Conservation (phyloP, 345 rosid genomes). For the Raphanus raphanistrum region DNA sequence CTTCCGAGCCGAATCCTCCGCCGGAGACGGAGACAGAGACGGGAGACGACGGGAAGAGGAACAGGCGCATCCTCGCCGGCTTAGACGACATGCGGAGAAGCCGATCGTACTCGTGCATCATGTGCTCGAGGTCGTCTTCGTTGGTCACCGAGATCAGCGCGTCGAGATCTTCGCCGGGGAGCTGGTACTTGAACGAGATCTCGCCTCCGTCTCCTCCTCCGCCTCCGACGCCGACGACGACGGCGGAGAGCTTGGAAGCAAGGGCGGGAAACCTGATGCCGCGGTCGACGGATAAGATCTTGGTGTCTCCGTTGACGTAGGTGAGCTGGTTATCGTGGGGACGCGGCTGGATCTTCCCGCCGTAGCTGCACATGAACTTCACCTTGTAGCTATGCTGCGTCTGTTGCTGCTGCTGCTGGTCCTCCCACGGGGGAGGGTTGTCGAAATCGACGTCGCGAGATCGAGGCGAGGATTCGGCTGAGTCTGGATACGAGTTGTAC, state of each 20-base stretch:
- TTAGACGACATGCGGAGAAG: conserved; percentile 60
- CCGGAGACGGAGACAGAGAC: neutral
- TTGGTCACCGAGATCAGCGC: conserved; percentile 88
- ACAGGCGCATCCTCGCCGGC: conserved; percentile 87
- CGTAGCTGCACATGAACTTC: conserved; percentile 91
- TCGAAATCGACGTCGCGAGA: conserved; percentile 87
- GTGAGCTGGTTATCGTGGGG: conserved; percentile 92
- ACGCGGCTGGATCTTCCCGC: conserved; percentile 97
- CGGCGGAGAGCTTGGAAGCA: conserved; percentile 57
- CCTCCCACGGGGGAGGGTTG: conserved; percentile 81
- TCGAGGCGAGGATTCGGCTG: conserved; percentile 88
- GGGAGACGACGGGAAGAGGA: conserved; percentile 56
- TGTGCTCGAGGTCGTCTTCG: conserved; percentile 88
- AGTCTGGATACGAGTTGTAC: conserved; percentile 68
- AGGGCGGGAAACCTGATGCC: conserved; percentile 52
- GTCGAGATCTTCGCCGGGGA: conserved; percentile 94
- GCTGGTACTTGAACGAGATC: conserved; percentile 87
- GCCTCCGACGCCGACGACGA: conserved; percentile 48
- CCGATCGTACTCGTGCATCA: conserved; percentile 95
- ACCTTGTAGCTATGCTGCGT: conserved; percentile 52
- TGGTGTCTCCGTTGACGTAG: conserved; percentile 86
- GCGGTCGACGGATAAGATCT: conserved; percentile 83
- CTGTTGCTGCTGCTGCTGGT: conserved; percentile 22
- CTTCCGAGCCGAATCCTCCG: conserved; percentile 55
- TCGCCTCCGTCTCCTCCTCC: conserved; percentile 24